phyloP scores from a whole-genome alignment of 2,329 filamentous ascomycete species.

The Epichloe sibirici region DNA sequence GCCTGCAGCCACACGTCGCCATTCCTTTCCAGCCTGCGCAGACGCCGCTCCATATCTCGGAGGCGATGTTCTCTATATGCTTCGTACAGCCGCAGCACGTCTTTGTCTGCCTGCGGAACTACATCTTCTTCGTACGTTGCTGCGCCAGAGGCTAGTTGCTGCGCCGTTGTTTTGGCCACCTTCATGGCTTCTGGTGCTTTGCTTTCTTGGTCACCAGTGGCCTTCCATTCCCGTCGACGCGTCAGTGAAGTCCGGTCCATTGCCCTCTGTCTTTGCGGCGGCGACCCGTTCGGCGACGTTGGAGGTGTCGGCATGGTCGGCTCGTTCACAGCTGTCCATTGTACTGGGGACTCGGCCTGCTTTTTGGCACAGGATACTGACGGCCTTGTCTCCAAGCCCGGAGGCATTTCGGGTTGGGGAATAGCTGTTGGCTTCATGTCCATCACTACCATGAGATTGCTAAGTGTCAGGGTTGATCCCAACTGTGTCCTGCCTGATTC shows the following conservation, averaged over 20 bases:
- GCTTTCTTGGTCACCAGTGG: conserved; percentile 16
- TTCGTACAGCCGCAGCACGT: conserved; percentile 27
- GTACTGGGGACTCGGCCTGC: background rate
- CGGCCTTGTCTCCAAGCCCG: background rate
- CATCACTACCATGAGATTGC: conserved; percentile 27
- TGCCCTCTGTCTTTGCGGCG: conserved; percentile 12
- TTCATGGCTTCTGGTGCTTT: conserved; percentile 12
- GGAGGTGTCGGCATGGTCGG: conserved; percentile 19
- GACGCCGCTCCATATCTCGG: conserved; percentile 34
- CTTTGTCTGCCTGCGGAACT: conserved; percentile 16
- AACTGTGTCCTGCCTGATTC: background rate
- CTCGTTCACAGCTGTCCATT: background rate
- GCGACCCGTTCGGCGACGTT: conserved; percentile 17
- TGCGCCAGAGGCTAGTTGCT: conserved; percentile 10
- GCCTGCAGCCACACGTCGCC: conserved; percentile 33
- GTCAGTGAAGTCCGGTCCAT: conserved; percentile 19
- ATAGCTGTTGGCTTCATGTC: conserved; percentile 21
- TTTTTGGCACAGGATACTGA: background rate
- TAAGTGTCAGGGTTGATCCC: conserved; percentile 13
- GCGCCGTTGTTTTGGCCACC: conserved; percentile 12
- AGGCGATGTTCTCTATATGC: conserved; percentile 29
- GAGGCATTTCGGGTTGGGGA: conserved; percentile 1
- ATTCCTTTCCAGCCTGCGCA: conserved; percentile 33
- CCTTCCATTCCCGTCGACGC: conserved; percentile 23
- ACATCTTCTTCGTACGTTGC: conserved; percentile 14